A percentile compares a stretch with the other conserved stretches of the same genome.
phyloP scores from a whole-genome alignment of 2,329 filamentous ascomycete genomes.

The Nemania bipapillata region DNA sequence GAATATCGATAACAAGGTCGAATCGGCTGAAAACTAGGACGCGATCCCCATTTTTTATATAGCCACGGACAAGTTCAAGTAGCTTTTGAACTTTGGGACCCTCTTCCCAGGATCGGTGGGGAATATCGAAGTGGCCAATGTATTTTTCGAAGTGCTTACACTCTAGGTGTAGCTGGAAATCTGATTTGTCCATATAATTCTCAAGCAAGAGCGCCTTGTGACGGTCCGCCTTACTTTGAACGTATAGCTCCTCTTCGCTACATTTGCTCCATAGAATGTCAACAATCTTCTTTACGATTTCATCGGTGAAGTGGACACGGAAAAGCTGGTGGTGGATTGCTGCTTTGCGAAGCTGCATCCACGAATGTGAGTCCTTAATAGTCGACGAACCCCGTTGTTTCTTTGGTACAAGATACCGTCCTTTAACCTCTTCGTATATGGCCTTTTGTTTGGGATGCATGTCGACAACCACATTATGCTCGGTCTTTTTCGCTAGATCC shows the following conservation, averaged over 20 bases:
- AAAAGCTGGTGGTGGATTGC: slow-evolving; percentile 92
- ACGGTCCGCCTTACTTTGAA: slow-evolving; percentile 57
- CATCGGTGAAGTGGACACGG: slow-evolving; percentile 80
- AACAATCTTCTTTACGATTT: slow-evolving; percentile 79
- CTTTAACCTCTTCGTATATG: slow-evolving; percentile 75
- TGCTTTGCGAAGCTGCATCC: slow-evolving; percentile 92
- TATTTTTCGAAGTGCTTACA: slow-evolving; percentile 68
- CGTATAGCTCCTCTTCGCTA: slow-evolving; percentile 61
- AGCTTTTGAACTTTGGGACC: slow-evolving; percentile 88
- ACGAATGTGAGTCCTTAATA: slow-evolving; percentile 71
- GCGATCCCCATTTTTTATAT: slow-evolving; percentile 83
- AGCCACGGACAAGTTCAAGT: slow-evolving; percentile 76
- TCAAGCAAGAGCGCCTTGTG: slow-evolving; percentile 64
- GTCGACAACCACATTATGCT: slow-evolving; percentile 81
- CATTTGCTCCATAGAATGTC: slow-evolving; percentile 78
- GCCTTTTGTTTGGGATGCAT: slow-evolving; percentile 77
- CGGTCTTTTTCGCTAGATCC: slow-evolving; percentile 82
- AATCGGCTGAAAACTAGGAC: slow-evolving; percentile 94
- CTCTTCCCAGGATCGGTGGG: slow-evolving; percentile 65
- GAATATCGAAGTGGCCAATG: slow-evolving; percentile 64
- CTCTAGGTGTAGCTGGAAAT: slow-evolving; percentile 74
- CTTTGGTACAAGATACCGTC: slow-evolving; percentile 71
- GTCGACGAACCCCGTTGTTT: slow-evolving; percentile 67
- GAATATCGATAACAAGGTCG: slow-evolving; percentile 87
- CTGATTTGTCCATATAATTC: slow-evolving; percentile 68